These are phyloP conservation scores for Avena insularis DNA, from an alignment of 176 grass and related monocot genomes.

Conservation along the genomic window DNA sequence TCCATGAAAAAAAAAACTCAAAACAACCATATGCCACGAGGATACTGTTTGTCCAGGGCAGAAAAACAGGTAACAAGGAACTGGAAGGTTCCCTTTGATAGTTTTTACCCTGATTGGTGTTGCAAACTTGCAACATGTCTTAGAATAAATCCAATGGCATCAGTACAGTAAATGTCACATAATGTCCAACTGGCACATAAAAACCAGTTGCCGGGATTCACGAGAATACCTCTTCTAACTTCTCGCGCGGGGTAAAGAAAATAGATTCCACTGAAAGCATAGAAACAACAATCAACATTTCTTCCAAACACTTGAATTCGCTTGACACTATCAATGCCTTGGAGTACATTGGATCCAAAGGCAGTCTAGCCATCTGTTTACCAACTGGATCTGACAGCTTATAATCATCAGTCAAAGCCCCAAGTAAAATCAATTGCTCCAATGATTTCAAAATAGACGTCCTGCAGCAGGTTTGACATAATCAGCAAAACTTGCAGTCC, in stretches of 20 bases:
- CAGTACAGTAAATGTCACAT: background rate
- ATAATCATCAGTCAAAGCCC: conserved; percentile 86
- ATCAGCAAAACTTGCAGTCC: conserved; percentile 23
- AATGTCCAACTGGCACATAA: background rate
- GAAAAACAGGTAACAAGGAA: background rate
- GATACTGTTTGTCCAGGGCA: background rate
- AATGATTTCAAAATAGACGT: conserved; percentile 93
- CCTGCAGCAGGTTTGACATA: conserved; percentile 47
- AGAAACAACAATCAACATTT: conserved; percentile 96
- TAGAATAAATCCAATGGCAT: background rate
- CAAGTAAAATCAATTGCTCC: conserved; percentile 84
- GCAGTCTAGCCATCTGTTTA: conserved; percentile 84
- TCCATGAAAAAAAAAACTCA: too few species aligned
- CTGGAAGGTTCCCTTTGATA: background rate
- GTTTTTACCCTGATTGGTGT: background rate
- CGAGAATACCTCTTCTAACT: conserved; percentile 84
- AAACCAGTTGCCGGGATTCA: conserved; percentile 4
- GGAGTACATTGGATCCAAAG: conserved; percentile 96
- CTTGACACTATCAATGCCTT: conserved; percentile 83
- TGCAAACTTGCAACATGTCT: background rate
- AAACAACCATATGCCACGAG: too few species aligned
- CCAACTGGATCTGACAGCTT: conserved; percentile 87
- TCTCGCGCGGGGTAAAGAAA: conserved; percentile 86
- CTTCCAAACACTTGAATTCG: conserved; percentile 93
- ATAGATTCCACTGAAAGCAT: conserved; percentile 99